Evolutionary conservation across 495 filamentous ascomycete genomes (phyloP).

Genomic region (Talaromyces nanjingensis): DNA sequence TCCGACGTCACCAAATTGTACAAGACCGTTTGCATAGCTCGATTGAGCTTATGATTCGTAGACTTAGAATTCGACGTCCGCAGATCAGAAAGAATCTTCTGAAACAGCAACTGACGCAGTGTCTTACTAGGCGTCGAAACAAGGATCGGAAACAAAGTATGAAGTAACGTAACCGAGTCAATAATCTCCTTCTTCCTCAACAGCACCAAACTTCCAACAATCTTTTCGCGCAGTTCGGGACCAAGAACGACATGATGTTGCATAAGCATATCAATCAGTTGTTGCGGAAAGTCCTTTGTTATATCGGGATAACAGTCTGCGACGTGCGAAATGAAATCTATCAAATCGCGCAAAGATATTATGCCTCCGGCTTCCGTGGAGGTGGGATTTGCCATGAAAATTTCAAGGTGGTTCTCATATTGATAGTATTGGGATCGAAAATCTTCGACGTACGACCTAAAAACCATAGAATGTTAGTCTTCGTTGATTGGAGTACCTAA

Average conservation of each 20-base stretch:
- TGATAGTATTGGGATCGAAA: conserved; percentile 84
- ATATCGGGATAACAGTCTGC: conserved; percentile 86
- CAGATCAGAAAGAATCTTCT: conserved; percentile 87
- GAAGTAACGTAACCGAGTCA: conserved; percentile 75
- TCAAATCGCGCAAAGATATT: conserved; percentile 73
- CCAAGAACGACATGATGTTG: conserved; percentile 76
- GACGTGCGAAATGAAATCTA: conserved; percentile 86
- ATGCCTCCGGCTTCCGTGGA: conserved; percentile 63
- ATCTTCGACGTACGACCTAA: conserved; percentile 74
- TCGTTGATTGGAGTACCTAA: neutral
- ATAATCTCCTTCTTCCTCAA: conserved; percentile 86
- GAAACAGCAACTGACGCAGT: conserved; percentile 73
- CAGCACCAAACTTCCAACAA: conserved; percentile 84
- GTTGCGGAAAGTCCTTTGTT: conserved; percentile 67
- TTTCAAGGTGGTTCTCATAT: conserved; percentile 84
- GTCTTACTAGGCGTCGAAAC: conserved; percentile 81
- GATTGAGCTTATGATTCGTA: conserved; percentile 86
- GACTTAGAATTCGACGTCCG: conserved; percentile 75
- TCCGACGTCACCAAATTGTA: conserved; percentile 87
- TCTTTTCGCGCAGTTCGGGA: conserved; percentile 80
- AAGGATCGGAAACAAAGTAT: conserved; percentile 88
- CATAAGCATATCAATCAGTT: conserved; percentile 71
- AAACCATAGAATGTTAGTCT: neutral
- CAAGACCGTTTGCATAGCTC: conserved; percentile 83
- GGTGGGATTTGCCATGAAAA: conserved; percentile 77